Percentiles rank a stretch among this genome's conserved stretches.
phyloP scores from a whole-genome alignment of 78 protist species.

The Creolimax fragrantissima region DNA sequence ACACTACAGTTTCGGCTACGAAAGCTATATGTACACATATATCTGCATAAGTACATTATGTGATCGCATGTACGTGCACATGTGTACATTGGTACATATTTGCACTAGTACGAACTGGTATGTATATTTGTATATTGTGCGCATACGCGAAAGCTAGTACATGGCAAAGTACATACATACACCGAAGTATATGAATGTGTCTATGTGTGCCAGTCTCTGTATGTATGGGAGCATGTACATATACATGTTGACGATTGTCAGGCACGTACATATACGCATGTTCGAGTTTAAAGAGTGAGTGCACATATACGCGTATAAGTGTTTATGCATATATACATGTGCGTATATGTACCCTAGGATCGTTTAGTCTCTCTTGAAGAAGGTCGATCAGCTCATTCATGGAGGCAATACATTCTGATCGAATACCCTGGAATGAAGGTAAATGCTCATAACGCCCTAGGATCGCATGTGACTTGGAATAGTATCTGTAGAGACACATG shows the following conservation, averaged over 20 bases:
- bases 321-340: not conserved
- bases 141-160: too few relatives aligned
- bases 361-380: not conserved
- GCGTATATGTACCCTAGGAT: not conserved
- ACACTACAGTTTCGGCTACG: too few relatives aligned
- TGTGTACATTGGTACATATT: too few relatives aligned
- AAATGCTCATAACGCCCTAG: slow-evolving; percentile 66
- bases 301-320: not conserved
- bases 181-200: not conserved
- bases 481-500: slow-evolving; percentile 30
- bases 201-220: not conserved
- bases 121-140: too few relatives aligned
- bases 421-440: slow-evolving; percentile 67
- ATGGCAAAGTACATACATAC: too few relatives aligned
- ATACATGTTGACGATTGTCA: not conserved
- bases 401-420: slow-evolving; percentile 8
- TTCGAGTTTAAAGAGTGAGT: not conserved
- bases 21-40: too few relatives aligned
- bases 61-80: too few relatives aligned
- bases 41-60: too few relatives aligned
- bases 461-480: slow-evolving; percentile 45
- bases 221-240: not conserved
- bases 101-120: too few relatives aligned
- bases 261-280: not conserved
- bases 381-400: not conserved